Conservation (phyloP, 2,329 filamentous ascomycete genomes). For the Mycosphaerella sp. region DNA sequence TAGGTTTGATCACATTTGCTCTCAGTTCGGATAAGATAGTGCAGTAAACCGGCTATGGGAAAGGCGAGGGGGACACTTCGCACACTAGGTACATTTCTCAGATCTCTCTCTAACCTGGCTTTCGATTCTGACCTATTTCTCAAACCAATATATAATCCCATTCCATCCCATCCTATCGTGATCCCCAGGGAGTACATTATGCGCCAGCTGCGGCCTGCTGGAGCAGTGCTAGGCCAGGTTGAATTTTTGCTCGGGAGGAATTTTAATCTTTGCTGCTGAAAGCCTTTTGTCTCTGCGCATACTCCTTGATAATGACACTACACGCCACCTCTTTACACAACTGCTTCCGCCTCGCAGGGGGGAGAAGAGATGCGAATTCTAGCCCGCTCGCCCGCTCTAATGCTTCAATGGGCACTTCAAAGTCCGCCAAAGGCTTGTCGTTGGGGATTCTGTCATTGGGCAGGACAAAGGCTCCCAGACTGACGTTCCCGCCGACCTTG, state of each 20-base stretch:
- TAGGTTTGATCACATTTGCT: too few relatives aligned
- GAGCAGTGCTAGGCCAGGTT: conserved; percentile 10
- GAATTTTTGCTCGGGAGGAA: conserved; percentile 28
- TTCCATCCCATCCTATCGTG: background rate
- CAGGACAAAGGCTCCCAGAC: conserved; percentile 87
- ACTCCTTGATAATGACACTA: conserved; percentile 77
- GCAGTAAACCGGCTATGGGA: too few relatives aligned
- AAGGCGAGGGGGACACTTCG: too few relatives aligned
- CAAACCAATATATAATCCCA: too few relatives aligned
- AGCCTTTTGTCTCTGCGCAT: conserved; percentile 52
- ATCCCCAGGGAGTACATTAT: conserved; percentile 4
- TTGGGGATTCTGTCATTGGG: conserved; percentile 88
- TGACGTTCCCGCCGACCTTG: conserved; percentile 61
- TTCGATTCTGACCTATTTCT: too few relatives aligned
- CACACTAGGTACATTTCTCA: too few relatives aligned
- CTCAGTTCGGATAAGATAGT: too few relatives aligned
- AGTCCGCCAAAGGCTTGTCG: conserved; percentile 77
- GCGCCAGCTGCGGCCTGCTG: background rate
- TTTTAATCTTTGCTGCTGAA: too few relatives aligned
- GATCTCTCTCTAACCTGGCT: too few relatives aligned
- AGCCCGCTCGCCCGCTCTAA: conserved; percentile 88
- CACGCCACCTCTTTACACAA: conserved; percentile 85
- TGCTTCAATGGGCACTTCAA: conserved; percentile 89
- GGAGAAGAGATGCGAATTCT: conserved; percentile 80
- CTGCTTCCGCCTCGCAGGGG: conserved; percentile 63